Evolutionary conservation across 225 moss, liverwort and hornwort species (phyloP), one percentile per base, ranked within the genome.

Genomic region (Lunularia cruciata): DNA sequence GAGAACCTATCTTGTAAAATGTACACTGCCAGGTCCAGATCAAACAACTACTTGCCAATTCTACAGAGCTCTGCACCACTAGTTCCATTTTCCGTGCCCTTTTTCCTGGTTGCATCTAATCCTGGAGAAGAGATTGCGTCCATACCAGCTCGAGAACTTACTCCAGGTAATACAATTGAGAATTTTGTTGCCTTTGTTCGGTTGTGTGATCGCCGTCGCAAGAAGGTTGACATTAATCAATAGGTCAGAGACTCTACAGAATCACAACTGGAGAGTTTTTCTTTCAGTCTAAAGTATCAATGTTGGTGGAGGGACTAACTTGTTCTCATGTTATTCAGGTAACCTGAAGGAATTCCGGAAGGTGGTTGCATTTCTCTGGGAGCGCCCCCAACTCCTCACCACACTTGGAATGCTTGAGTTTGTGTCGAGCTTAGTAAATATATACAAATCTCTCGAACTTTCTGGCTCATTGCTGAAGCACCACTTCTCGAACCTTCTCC

Each of bases 371-470:
- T 93, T 88, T 80, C 80, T 98, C 32, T 79, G 93, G 62, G 90
- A 88, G 77, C 88, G 83, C 49, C 78, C 93, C 51, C 75, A 88
- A 46, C 81, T 98, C 38, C 75, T 98, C 23, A 93, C 98, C 11
- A 78, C 90, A 58, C 86, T 93, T 40, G 98, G 89, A 53, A 86
- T 93, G 89, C 89, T 98, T 59, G 93, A 98, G 65, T 86, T 98
- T 77, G 89, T 91, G 71, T 87, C 93, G 36, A 83, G 83, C n/a
- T 85, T 98, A 43, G 81, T 88, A 43, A 89, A 84, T 72, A 89
- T 98, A 35, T 89, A 84, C n/a, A 86, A 84, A 66, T 85, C 93
- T 14, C 87, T 98, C 56, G 91, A 89, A 6, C 84, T 98, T 35
- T 90, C 89, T 67, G 93, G 88, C 28, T 89, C 93, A 26, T 81